Percentiles rank a stretch among this genome's conserved stretches.
Evolutionary conservation across 2,329 filamentous ascomycete genomes (phyloP).

Genomic region (Dothidotthia symphoricarpi): DNA sequence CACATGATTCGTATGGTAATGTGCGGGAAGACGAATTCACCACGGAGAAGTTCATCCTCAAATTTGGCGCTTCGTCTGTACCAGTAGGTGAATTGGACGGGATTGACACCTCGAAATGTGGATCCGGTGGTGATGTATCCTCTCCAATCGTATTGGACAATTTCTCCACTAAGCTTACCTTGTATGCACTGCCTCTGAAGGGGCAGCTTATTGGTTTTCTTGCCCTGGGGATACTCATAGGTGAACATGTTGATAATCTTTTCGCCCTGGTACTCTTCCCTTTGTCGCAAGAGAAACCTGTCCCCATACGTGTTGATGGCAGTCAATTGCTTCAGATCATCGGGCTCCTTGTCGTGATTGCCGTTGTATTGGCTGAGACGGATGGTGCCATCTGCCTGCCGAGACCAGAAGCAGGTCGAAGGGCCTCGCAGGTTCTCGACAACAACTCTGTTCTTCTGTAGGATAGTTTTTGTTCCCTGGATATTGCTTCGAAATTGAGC

Average conservation of each 20-base stretch:
- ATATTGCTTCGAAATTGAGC: slow-evolving; percentile 46
- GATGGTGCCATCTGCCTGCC: slow-evolving; percentile 28
- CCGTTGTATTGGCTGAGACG: slow-evolving; percentile 34
- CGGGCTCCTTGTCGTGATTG: slow-evolving; percentile 44
- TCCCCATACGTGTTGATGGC: slow-evolving; percentile 48
- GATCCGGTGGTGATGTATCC: slow-evolving; percentile 55
- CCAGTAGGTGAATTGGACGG: slow-evolving; percentile 53
- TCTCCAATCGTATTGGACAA: slow-evolving; percentile 52
- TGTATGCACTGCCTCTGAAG: slow-evolving; percentile 45
- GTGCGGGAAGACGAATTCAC: slow-evolving; percentile 53
- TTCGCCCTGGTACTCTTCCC: slow-evolving; percentile 3
- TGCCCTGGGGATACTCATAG: slow-evolving; percentile 48
- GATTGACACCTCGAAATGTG: slow-evolving; percentile 51
- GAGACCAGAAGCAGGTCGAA: slow-evolving; percentile 36
- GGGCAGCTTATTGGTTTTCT: slow-evolving; percentile 35
- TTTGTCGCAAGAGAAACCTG: slow-evolving; percentile 42
- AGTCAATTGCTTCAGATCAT: slow-evolving; percentile 14
- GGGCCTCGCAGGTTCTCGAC: slow-evolving; percentile 44
- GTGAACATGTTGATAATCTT: slow-evolving; percentile 4
- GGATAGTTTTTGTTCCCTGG: slow-evolving; percentile 45
- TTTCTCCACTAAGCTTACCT: slow-evolving; percentile 47
- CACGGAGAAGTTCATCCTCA: slow-evolving; percentile 54
- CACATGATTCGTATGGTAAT: slow-evolving; percentile 54
- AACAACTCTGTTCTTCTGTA: slow-evolving; percentile 35
- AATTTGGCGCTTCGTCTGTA: slow-evolving; percentile 55